Percentiles rank a stretch among this genome's conserved stretches.
phyloP scores from a whole-genome alignment of 352 stramenopile genomes.

The Hyaloperonospora brassicae region DNA sequence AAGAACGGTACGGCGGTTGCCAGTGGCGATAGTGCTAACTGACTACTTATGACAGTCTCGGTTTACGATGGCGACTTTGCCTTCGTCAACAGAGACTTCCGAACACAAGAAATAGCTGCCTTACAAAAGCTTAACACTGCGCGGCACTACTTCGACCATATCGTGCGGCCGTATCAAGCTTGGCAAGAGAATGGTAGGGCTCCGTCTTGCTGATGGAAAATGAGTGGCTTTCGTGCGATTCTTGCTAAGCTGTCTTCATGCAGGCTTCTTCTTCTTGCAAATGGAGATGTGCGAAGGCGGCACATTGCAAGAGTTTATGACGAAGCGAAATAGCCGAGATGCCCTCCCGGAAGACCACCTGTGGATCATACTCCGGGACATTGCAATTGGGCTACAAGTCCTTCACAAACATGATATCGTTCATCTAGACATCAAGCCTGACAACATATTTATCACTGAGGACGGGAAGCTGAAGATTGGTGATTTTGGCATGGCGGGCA shows the following conservation, averaged over 20 bases:
- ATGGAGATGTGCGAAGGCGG: constrained; percentile 89
- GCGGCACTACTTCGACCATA: constrained; percentile 56
- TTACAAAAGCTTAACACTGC: constrained; percentile 35
- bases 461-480: constrained; percentile 72
- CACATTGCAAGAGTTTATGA: constrained; percentile 75
- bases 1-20: constrained; percentile 42
- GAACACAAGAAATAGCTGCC: constrained; percentile 58
- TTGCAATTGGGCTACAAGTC: constrained; percentile 72
- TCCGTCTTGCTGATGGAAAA: background rate
- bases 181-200: constrained; percentile 85
- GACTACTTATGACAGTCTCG: background rate
- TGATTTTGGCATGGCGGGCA: constrained; percentile 90
- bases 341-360: constrained; percentile 47
- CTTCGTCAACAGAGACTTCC: constrained; percentile 33
- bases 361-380: constrained; percentile 71
- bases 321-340: constrained; percentile 14
- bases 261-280: constrained; percentile 89
- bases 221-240: background rate
- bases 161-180: constrained; percentile 92
- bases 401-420: constrained; percentile 88
- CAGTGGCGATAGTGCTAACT: background rate
- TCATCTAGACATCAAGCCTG: constrained; percentile 95
- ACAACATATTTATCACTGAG: constrained; percentile 90
- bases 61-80: constrained; percentile 1
- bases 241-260: background rate